Evolutionary conservation across 2,329 filamentous ascomycete species (phyloP), one percentile per base, ranked within the genome.

Genomic region (Diaporthe velutina): DNA sequence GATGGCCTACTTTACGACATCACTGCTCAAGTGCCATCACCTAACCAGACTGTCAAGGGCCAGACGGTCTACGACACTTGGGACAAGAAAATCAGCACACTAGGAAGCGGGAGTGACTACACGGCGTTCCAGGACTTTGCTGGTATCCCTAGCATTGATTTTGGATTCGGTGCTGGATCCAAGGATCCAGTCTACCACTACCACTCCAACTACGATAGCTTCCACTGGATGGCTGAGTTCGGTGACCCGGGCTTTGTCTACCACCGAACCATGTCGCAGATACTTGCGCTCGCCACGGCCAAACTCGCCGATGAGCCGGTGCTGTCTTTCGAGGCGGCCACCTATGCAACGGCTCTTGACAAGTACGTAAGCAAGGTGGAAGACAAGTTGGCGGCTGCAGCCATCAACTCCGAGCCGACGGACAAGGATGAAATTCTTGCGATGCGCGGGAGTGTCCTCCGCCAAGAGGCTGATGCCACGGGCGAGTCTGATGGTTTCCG

Each of bases 121-220:
- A 93, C 92, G 1, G 87, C 91, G 0, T 94, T 93, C 81, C 88
- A 93, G 72, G 91, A 93, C 79, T 91, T 93, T 78, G 82, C 80
- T 0, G 86, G 85, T 2, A 86, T 87, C 54, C 83, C 81, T 58
- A 82, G 85, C 4, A 81, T 84, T 13, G 91, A 93, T 76, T 84
- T 93, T 28, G 88, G 89, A 3, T 91, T 91, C 54, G 79, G 79
- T 0, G 80, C 81, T 12, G 84, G 84, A 4, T 71, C 79, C 0
- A 80, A 82, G 0, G 88, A 90, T 54, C 86, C 92, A 0, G 85
- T 94, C 9, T 94, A 93, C 80, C 93, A 94, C 77, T 97, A 97
- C 80, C 94, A 97, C 81, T 90, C 90, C 76, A 97, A 97, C 83
- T 97, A 96, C 80, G 95, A 97, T 80, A 94, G 90, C 45, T 96